A percentile compares a stretch with the other conserved stretches of the same genome.
These are phyloP conservation scores for Metschnikowia bowlesiae DNA, from an alignment of 805 yeast species.

Conservation along the genomic window DNA sequence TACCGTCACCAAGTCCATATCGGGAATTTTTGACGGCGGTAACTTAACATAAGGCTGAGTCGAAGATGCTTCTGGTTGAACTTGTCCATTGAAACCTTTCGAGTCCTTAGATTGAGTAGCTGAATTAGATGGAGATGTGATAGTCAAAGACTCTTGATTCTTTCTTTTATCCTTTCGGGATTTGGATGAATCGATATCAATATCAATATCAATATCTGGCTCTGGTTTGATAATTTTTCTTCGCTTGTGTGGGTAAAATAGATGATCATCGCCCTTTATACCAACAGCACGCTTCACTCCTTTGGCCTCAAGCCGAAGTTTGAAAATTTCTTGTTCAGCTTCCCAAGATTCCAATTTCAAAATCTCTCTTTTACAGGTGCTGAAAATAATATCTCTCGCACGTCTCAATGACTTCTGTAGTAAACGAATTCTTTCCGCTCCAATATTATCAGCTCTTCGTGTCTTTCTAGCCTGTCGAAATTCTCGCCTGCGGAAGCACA, in stretches of 20 bases:
- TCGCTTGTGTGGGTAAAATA: constrained; percentile 71
- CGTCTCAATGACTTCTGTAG: constrained; percentile 72
- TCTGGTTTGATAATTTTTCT: constrained; percentile 42
- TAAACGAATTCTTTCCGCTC: constrained; percentile 74
- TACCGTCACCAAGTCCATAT: constrained; percentile 81
- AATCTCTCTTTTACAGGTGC: constrained; percentile 72
- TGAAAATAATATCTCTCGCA: constrained; percentile 63
- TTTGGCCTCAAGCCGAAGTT: constrained; percentile 68
- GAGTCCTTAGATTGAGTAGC: constrained; percentile 14
- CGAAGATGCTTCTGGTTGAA: constrained; percentile 23
- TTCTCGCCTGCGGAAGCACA: constrained; percentile 93
- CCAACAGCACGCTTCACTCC: constrained; percentile 68
- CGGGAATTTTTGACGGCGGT: constrained; percentile 91
- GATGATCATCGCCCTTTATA: constrained; percentile 80
- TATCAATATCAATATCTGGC: constrained; percentile 38
- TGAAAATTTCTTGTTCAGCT: constrained; percentile 64
- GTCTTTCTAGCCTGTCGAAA: constrained; percentile 94
- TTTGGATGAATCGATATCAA: constrained; percentile 14
- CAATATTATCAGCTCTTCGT: constrained; percentile 86
- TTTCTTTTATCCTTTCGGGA: constrained; percentile 14
- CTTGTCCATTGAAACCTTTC: constrained; percentile 10
- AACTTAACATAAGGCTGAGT: constrained; percentile 79
- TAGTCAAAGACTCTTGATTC: constrained; percentile 11
- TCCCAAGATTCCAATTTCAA: constrained; percentile 57
- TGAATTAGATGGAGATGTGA: constrained; percentile 4